Evolutionary conservation across 352 stramenopile genomes (phyloP), one percentile per base, ranked within the genome.

Genomic region (Globisporangium cystogenes): DNA sequence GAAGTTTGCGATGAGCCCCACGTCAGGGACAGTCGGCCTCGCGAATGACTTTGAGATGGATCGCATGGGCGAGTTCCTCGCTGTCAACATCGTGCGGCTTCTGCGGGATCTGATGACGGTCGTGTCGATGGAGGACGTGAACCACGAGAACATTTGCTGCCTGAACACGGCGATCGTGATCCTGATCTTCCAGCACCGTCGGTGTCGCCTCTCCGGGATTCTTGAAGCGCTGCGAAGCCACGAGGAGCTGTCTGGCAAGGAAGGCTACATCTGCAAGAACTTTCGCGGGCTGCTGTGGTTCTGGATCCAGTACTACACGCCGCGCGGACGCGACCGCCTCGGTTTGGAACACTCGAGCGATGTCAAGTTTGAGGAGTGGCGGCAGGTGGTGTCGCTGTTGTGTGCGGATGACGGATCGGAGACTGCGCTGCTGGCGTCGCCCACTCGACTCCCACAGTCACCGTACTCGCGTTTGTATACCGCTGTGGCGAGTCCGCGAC

Each of bases 101-200:
- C 54, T 98, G n/a, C 87, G 92, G 51, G 87, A 98, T 70, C 85
- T 99, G 42, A 95, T 98, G 81, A 90, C 77, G 8, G 92, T 98
- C 41, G 92, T 99, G n/a, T 82, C 89, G 52, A 73, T 98, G 53
- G 81, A 91, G 23, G 95, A 97, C 48, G 90, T 98, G 59, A 98
- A 98, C 60, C 94, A 99, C 65, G 95, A 98, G 66, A 99, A 98
- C 64, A 98, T 99, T 70, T 98, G 96, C 76, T 98, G 93, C 53
- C 65, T 99, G 31, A 99, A 99, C 75, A 98, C 96, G 41, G 92
- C 92, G 11, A 87, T 99, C 35, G 83, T 98, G 27, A 93, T 99
- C 55, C 65, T 98, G 20, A 88, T 99, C 7, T 97, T 98, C 61
- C 87, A 96, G 51, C 71, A 96, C 57, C 90, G 90, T n/a, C 78